phyloP scores from a whole-genome alignment of 2,329 filamentous ascomycete species.

The Hypoxylon sp. region DNA sequence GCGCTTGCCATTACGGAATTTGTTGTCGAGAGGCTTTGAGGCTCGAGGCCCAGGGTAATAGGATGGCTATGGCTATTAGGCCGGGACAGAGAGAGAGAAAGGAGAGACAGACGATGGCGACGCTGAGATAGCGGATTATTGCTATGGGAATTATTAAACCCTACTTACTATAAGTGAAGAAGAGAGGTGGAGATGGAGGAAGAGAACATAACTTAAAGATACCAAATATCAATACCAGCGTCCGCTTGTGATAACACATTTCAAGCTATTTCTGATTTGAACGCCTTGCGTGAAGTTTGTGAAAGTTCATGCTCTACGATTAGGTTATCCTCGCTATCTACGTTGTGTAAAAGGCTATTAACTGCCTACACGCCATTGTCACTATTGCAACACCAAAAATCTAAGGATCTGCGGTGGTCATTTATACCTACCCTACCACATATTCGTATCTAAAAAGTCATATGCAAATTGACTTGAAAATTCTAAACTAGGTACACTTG shows the following conservation, averaged over 20 bases:
- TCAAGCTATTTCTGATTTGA: not conserved
- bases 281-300: slow-evolving; percentile 3
- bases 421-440: not conserved
- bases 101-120: slow-evolving; percentile 4
- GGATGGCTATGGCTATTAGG: slow-evolving; percentile 6
- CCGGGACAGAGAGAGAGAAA: not conserved
- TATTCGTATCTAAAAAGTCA: too few relatives aligned
- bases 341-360: not conserved
- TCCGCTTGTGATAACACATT: slow-evolving; percentile 22
- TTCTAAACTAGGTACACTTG: not conserved
- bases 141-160: slow-evolving; percentile 12
- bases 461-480: not conserved
- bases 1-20: slow-evolving; percentile 18
- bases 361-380: not conserved
- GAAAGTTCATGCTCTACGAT: not conserved
- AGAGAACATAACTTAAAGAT: slow-evolving; percentile 32
- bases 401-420: not conserved
- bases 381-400: not conserved
- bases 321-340: not conserved
- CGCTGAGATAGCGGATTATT: slow-evolving; percentile 2
- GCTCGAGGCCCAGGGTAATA: slow-evolving; percentile 22
- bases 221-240: slow-evolving; percentile 35
- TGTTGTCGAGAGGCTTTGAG: slow-evolving; percentile 11
- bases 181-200: slow-evolving; percentile 5
- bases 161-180: slow-evolving; percentile 7